Evolutionary conservation across 352 stramenopile species (phyloP), one percentile per base, ranked within the genome.

Genomic region (Pythium brachiatum): DNA sequence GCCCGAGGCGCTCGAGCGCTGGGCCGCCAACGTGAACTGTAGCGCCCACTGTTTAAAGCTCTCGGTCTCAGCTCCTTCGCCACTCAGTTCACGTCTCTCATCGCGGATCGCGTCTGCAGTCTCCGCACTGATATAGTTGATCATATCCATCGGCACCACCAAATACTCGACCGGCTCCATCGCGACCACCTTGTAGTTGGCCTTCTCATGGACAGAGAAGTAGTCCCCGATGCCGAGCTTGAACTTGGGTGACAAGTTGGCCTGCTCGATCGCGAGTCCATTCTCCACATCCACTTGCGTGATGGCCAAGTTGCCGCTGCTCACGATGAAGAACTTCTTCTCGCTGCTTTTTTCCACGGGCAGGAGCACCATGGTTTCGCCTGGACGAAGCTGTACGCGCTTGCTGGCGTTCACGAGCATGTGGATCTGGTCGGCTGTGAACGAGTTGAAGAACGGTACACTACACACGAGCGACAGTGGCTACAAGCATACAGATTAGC

Each of bases 41-140:
- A 89, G 62, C 0, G 84, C 75, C 80, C 84, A 93, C 43, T 79
- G 78, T 55, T 86, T 90, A 57, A 86, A 91, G 58, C 80, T 93
- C 50, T 88, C 80, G 15, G 76, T 83, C 78, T 89, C 81, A 12
- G 78, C 75, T 1, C 58, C 46, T 54, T 83, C 76, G 26, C 52
- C 53, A 26, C 39, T 44, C 29, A 70, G 29, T 2, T 84, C 77
- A 23, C 61, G 74, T 20, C 78, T 79, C 15, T 86, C 78, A 7
- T 62, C 52, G 21, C 76, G 70, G 39, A 91, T 87, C 9, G 78
- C 57, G 1, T 48, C 25, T 6, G 13, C 41, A 3, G 36, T 58
- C 7, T 53, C 31, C 12, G 53, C 53, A 13, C 50, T 66, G 18
- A 68, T 68, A 20, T 12, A 46, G 18, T 32, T 25, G 15, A 63